Base-by-base conservation (phyloP, 257 asterid genomes). In the Dorcoceras hygrometricum region DNA sequence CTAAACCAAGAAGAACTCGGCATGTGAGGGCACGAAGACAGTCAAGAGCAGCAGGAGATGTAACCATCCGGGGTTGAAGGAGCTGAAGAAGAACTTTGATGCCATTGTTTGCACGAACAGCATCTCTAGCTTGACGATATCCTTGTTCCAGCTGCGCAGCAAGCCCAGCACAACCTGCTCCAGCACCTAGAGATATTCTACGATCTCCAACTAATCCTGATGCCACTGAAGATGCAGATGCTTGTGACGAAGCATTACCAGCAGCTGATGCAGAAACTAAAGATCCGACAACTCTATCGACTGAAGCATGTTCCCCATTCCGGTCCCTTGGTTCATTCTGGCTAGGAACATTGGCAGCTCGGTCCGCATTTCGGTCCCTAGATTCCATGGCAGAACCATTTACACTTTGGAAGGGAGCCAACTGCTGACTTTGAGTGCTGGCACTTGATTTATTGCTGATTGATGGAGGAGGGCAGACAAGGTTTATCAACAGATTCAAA, bases 111-210 rank as follows among this genome's bases (percentile, higher is more conserved):
- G 96, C 86, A 65, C 99, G 96, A 69, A 94, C 99, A 75, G 97
- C 96, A 77, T 88, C 99, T 76, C 99, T 87, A 11, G 99, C 96
- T 81, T 88, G 99, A 50, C 80, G 85, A 76, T 90, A 94, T 48
- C 96, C 89, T 82, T 90, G 98, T 81, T 94, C 99, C 69, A 94
- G 86, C 79, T 90, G 99, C 4, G 99, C 97, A 71, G 99, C 96
- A 71, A 94, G 95, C 66, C 97, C 97, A 83, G 96, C 93, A 85
- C 87, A 84, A 48, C 98, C 96, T 43, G 96, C 87, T 75, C 96
- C 96, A n/a, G 83, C 87, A 73, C 96, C 97, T 68, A 90, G 69
- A 5, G 95, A 84, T 71, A 94, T 94, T 76, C 99, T 84, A 20
- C 99, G 93, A 62, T 94, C 99, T 74, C 99, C 99, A 28, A 94